phyloP scores from a whole-genome alignment of 148 eudicot species.

The Fallopia convolvulus region DNA sequence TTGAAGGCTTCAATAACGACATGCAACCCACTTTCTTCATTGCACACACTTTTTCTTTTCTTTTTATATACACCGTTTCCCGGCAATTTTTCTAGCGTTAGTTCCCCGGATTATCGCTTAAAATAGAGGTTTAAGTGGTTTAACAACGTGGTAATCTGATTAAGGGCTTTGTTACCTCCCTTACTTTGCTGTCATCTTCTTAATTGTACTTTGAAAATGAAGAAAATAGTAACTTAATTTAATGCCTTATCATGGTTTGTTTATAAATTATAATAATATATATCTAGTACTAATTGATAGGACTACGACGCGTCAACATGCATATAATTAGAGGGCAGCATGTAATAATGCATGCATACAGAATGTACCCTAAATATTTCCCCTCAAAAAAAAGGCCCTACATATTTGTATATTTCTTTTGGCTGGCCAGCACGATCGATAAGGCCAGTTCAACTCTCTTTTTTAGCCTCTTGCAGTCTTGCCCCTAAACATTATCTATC shows the following conservation, averaged over 20 bases:
- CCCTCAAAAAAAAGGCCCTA: neutral
- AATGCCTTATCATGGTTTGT: no score
- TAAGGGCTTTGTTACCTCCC: neutral
- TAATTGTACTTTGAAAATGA: neutral
- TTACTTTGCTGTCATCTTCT: neutral
- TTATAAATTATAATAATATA: neutral
- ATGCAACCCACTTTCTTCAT: neutral
- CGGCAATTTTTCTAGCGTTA: neutral
- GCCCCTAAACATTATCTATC: neutral
- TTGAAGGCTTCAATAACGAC: neutral
- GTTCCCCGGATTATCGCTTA: neutral
- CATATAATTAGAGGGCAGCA: conserved; percentile 1
- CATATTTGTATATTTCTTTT: neutral
- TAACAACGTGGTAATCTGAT: neutral
- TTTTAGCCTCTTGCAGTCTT: neutral
- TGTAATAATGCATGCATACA: neutral
- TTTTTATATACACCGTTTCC: neutral
- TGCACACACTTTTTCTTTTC: neutral
- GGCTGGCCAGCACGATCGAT: neutral
- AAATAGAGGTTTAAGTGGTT: neutral
- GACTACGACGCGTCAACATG: neutral
- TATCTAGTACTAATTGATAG: neutral
- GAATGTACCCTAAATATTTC: neutral
- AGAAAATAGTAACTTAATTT: neutral
- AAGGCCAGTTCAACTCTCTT: neutral